Evolutionary conservation across 306 rosid species (phyloP), one percentile per base, ranked within the genome.

Genomic region (Cicer judaicum): DNA sequence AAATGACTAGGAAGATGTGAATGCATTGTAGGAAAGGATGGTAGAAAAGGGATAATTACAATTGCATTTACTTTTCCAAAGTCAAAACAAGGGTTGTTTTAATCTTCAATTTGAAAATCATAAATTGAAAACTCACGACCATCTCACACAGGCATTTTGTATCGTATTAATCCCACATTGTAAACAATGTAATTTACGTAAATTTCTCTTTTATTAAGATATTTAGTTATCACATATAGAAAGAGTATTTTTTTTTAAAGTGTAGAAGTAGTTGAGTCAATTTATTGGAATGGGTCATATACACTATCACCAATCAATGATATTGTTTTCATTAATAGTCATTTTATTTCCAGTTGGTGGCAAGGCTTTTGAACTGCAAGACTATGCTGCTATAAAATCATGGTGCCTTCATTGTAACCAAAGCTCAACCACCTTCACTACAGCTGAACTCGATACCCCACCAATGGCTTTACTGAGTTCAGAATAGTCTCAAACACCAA

Each of bases 221-320:
- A 6, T 41, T 34, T 61, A 61, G 66, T 61, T 61, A 61, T 16
- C 19, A n/a, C 10, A 61, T 6, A 34, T 11, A 12, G 66, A 40
- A 61, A 40, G 19, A 61, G 13, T n/a, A n/a, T 61, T 36, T 36
- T 36, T 61, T 36, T 61, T 61, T 12, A 36, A 61, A n/a, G 21
- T 38, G 38, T 13, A 2, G 9, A 61, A 61, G 46, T 61, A 61
- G 21, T 36, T 53, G 8, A 21, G 5, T 61, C 21, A 34, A 13
- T 36, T 36, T 36, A 61, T 61, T 61, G 46, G n/a, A 13, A 59
- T 11, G 18, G 10, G 11, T 4, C 41, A 61, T 61, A 36, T 29
- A 59, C 16, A 29, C 12, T 12, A 59, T 59, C 43, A 61, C 66
- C 66, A 61, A 61, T 61, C 66, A 61, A 61, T 13, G 38, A 36